Evolutionary conservation across 1,139 yeast species (phyloP).

Genomic region (Geotrichum europaeum): DNA sequence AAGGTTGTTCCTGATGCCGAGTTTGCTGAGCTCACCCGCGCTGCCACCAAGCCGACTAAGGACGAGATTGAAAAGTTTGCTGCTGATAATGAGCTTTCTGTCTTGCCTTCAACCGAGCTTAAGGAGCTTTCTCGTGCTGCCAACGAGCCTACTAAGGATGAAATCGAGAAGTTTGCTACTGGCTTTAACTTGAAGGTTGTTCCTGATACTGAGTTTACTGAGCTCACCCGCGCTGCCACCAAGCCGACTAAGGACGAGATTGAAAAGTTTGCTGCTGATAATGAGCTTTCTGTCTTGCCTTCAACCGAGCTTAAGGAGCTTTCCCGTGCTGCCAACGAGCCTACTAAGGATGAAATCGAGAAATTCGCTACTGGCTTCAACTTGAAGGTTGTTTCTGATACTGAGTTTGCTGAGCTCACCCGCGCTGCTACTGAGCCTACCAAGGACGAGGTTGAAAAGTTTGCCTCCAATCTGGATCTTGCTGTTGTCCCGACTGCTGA

Average conservation of each 20-base stretch:
- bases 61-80: conserved; percentile 18
- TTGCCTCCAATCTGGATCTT: conserved; percentile 29
- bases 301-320: conserved; percentile 13
- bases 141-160: conserved; percentile 32
- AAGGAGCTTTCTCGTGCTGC: conserved; percentile 36
- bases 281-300: no score
- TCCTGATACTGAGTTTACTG: conserved; percentile 12
- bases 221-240: conserved; percentile 22
- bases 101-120: conserved; percentile 19
- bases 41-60: conserved; percentile 23
- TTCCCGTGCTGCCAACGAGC: conserved; percentile 21
- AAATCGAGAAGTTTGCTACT: conserved; percentile 24
- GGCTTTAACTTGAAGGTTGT: conserved; percentile 32
- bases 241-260: conserved; percentile 29
- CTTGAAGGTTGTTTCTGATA: conserved; percentile 5
- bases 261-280: conserved; percentile 20
- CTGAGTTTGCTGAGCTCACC: conserved; percentile 17
- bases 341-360: conserved; percentile 21
- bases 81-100: conserved; percentile 10
- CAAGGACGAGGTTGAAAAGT: conserved; percentile 28
- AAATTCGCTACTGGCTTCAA: conserved; percentile 20
- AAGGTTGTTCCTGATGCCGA: conserved; percentile 11
- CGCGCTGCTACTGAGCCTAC: conserved; percentile 11
- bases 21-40: conserved; percentile 20
- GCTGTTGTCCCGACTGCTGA: conserved; percentile 27